Percentiles rank a stretch among this genome's conserved stretches.
Evolutionary conservation across 2,329 filamentous ascomycete species (phyloP).

Genomic region (Botrytis fragariae): DNA sequence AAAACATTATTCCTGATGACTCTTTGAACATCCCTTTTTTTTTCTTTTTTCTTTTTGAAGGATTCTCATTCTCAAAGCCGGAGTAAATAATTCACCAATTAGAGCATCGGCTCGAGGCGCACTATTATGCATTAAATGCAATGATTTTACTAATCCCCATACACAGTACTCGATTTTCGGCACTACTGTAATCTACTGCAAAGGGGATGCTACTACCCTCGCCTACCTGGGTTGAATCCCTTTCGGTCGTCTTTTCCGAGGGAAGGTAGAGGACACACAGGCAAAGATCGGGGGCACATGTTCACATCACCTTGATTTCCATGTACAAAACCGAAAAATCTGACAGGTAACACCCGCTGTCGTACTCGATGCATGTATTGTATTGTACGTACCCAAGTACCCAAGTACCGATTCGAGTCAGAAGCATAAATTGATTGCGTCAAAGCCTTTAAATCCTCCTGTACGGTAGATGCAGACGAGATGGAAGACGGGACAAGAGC

Average conservation of each 20-base stretch:
- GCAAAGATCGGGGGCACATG: not conserved
- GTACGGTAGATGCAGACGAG: not conserved
- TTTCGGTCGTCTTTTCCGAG: not conserved
- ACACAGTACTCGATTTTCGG: constrained; percentile 7
- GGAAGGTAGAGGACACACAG: not conserved
- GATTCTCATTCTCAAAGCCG: constrained; percentile 1
- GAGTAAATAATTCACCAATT: constrained; percentile 4
- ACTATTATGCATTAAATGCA: constrained; percentile 16
- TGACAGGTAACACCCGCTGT: constrained; percentile 20
- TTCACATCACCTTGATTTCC: constrained; percentile 3
- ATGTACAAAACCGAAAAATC: constrained; percentile 5
- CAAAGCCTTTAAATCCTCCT: not conserved
- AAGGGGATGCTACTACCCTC: not conserved
- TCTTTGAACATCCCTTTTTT: not conserved
- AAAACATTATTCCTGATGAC: constrained; percentile 1
- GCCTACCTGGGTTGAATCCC: not conserved
- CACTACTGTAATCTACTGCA: constrained; percentile 14
- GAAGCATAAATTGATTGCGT: not conserved
- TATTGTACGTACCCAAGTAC: not conserved
- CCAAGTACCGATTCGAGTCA: constrained; percentile 8
- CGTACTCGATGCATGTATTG: constrained; percentile 1
- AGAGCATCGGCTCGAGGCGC: not conserved
- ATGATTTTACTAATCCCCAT: not conserved
- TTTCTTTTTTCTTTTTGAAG: not conserved
- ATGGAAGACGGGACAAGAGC: not conserved